Base-by-base conservation (phyloP, 495 filamentous ascomycete species). In the Penicillium coprophilum region DNA sequence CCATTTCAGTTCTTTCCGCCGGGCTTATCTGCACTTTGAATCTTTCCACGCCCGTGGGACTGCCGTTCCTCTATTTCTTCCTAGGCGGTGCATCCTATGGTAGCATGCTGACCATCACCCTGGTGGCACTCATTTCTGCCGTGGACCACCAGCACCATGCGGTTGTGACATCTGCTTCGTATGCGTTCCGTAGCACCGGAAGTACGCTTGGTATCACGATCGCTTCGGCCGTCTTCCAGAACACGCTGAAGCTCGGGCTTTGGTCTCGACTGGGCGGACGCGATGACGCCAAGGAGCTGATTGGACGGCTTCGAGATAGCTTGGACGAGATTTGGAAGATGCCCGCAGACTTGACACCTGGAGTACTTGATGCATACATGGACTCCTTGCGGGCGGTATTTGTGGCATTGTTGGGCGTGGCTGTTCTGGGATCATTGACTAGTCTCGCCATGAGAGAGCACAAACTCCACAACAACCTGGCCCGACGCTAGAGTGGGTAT, bases 121-220 rank as follows among this genome's bases (percentile, higher is more conserved):
- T 96, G 30, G 79, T 96, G 11, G 87, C 89, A 0, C 83, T 91
- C 45, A 89, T 97, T 30, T 83, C 88, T 5, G 85, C 90, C 0
- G 91, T 96, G 27, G 86, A 88, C 45, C 90, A 92, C 67, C 75
- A 86, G 7, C 78, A 93, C 53, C 92, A 96, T 64, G 92, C 92
- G 7, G 87, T 94, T 34, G 83, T 91, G 55, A 96, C 92, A 3
- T 91, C 88, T 0, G 87, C 89, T 3, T 90, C 85, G 0, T 96
- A 91, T 60, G 87, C 87, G 3, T 92, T 91, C 69, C 85, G 89
- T 31, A 87, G 86, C 13, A 91, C 91, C 0, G 92, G 92, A 8
- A 84, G 84, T 28, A 92, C 90, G 0, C 85, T 97, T 39, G 92
- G 92, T 20, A 83, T 96, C 57, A 89, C 91, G 0, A 71, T 93